phyloP scores from a whole-genome alignment of 805 yeast species.

The Wickerhamiella brachini region DNA sequence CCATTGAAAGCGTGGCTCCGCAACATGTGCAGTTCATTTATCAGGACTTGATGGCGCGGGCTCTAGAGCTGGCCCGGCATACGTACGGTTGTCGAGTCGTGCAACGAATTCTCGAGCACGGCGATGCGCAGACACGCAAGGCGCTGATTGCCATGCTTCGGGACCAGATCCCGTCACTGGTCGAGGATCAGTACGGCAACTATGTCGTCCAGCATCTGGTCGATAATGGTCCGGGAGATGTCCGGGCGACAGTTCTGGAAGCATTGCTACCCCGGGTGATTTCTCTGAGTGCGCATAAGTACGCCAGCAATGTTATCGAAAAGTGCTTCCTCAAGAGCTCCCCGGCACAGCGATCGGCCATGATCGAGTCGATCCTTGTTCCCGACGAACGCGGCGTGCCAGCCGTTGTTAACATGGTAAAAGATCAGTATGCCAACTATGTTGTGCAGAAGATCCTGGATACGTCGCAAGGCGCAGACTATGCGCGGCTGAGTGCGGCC shows the following conservation, averaged over 20 bases:
- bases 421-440: constrained; percentile 94
- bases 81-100: constrained; percentile 97
- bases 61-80: constrained; percentile 80
- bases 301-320: constrained; percentile 95
- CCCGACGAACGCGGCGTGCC: constrained; percentile 18
- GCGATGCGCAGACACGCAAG: constrained; percentile 49
- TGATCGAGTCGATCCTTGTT: constrained; percentile 46
- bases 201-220: constrained; percentile 93
- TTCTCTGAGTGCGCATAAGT: constrained; percentile 84
- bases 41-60: constrained; percentile 44
- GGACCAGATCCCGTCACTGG: constrained; percentile 55
- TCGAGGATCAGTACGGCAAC: constrained; percentile 95
- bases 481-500: constrained; percentile 53
- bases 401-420: constrained; percentile 83
- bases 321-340: constrained; percentile 72
- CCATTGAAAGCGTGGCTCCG: constrained; percentile 76
- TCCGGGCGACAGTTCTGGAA: constrained; percentile 46
- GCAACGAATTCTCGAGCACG: constrained; percentile 78
- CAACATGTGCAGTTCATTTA: constrained; percentile 56
- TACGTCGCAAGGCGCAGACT: constrained; percentile 56
- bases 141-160: constrained; percentile 59
- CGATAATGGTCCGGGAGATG: constrained; percentile 54
- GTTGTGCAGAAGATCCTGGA: constrained; percentile 92
- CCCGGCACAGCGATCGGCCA: constrained; percentile 41
- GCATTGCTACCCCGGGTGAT: constrained; percentile 63